Base-by-base conservation (phyloP, 169 alveolate species). In the Plasmodium coatneyi region DNA sequence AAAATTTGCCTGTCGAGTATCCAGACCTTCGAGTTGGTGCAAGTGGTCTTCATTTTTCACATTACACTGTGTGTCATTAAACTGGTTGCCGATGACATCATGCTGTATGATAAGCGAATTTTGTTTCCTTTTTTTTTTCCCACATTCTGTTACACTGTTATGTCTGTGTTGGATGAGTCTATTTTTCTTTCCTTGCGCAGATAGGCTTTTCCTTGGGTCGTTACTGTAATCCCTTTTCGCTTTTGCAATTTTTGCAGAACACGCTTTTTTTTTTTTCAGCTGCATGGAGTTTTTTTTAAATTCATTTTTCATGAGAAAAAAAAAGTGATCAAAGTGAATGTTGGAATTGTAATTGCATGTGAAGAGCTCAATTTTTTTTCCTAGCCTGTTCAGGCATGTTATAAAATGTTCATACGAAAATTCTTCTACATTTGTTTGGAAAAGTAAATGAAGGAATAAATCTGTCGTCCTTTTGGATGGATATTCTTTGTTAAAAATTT, bases 221-320 rank as follows among this genome's bases (percentile, higher is more conserved):
- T 28, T 43, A 25, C 30, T 12, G 60, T 87, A 28, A 19, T 87
- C 89, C 76, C 46, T 87, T 78, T 87, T 87, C 19, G 71, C 36
- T 79, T 87, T 87, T 10, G 43, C 10, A 41, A 60, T 10, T 66
- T 87, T 87, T 5, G 93, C 52, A 54, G 80, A 2, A 78, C 14
- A 14, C 3, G 39, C 19, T 78, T 56, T 78, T 87, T 87, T 87
- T n/a, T 78, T 87, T 49, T 87, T 76, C 66, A 76, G 36, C 14
- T 1, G 52, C 60, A 78, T 32, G 9, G 89, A 25, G 43, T 78
- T 79, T 87, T 87, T 87, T 66, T 87, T 87, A 32, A 87, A 43
- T 78, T 87, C 93, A 87, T 56, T 78, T 78, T 87, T 87, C 93
- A 87, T 87, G 46, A 87, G 87, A 56, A 87, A 87, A 41, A 36